phyloP scores from a whole-genome alignment of 192 early-diverging fungal genomes.

The Entomortierella lignicola region DNA sequence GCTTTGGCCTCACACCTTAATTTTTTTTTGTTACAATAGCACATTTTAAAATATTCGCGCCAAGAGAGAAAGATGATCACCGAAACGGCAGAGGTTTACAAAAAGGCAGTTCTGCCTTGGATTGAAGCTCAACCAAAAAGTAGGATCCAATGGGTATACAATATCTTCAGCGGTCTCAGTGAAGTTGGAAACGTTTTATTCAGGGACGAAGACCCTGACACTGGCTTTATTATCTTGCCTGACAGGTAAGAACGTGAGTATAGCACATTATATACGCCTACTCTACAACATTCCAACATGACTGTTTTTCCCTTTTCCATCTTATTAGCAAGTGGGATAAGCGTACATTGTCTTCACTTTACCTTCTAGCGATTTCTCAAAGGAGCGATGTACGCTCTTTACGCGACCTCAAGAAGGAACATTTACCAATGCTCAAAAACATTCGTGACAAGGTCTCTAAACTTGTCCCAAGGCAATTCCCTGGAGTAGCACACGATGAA shows the following conservation, averaged over 20 bases:
- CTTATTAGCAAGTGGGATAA: conserved; percentile 78
- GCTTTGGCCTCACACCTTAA: not conserved
- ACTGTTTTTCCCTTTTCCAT: not conserved
- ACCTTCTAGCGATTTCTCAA: conserved; percentile 72
- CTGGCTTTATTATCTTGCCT: conserved; percentile 80
- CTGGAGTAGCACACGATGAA: conserved; percentile 64
- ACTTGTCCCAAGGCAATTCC: conserved; percentile 58
- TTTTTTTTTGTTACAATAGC: conserved; percentile 32
- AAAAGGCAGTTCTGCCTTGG: conserved; percentile 62
- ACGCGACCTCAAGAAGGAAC: conserved; percentile 66
- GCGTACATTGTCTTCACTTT: conserved; percentile 67
- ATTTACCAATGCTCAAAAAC: conserved; percentile 73
- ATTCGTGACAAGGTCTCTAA: conserved; percentile 62
- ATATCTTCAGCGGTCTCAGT: conserved; percentile 73
- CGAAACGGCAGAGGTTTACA: conserved; percentile 75
- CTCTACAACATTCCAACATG: not conserved
- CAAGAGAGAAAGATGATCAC: conserved; percentile 69
- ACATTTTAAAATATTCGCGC: conserved; percentile 77
- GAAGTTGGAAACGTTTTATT: conserved; percentile 76
- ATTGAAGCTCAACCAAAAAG: conserved; percentile 69
- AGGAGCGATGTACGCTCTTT: conserved; percentile 68
- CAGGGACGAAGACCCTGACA: conserved; percentile 65
- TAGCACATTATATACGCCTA: too few relatives aligned
- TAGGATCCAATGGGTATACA: conserved; percentile 82
- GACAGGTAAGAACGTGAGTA: conserved; percentile 76